phyloP scores from a whole-genome alignment of 257 asterid species.

The Penstemon newberryi region DNA sequence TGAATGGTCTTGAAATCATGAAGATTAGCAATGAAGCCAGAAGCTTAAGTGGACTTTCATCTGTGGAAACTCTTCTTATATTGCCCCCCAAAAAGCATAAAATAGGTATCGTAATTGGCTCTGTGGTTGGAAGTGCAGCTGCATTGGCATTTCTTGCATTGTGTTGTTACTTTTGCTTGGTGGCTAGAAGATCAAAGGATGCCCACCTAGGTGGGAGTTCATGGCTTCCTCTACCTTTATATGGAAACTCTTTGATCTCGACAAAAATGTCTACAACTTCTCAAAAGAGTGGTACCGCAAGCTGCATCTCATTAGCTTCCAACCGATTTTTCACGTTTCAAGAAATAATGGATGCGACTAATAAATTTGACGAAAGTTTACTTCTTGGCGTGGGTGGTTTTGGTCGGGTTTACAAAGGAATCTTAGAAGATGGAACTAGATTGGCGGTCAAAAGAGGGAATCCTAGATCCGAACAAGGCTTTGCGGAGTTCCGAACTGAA shows the following conservation, averaged over 20 bases:
- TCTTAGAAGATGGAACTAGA: slow-evolving; percentile 60
- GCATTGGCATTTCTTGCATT: slow-evolving; percentile 49
- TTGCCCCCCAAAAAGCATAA: slow-evolving; percentile 42
- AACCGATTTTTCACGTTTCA: slow-evolving; percentile 63
- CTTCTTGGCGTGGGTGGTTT: slow-evolving; percentile 87
- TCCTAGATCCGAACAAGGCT: slow-evolving; percentile 77
- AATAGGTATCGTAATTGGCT: slow-evolving; percentile 38
- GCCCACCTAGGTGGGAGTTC: slow-evolving; percentile 44
- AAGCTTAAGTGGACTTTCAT: slow-evolving; percentile 56
- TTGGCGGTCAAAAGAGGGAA: slow-evolving; percentile 84
- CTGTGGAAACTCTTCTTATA: slow-evolving; percentile 52
- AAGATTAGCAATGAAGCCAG: slow-evolving; percentile 67
- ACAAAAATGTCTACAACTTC: slow-evolving; percentile 62
- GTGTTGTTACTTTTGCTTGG: slow-evolving; percentile 45
- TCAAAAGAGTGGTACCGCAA: slow-evolving; percentile 66
- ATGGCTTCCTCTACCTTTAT: slow-evolving; percentile 64
- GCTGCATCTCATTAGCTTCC: slow-evolving; percentile 60
- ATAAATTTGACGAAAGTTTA: slow-evolving; percentile 59
- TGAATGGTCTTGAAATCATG: slow-evolving; percentile 76
- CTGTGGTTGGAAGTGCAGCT: slow-evolving; percentile 41
- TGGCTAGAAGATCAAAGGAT: slow-evolving; percentile 48
- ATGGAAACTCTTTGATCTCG: slow-evolving; percentile 63
- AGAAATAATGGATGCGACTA: slow-evolving; percentile 69
- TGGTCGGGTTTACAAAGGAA: slow-evolving; percentile 73
- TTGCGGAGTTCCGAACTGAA: slow-evolving; percentile 73